Conservation (phyloP, 208 protist genomes). For the Willaertia magna region DNA sequence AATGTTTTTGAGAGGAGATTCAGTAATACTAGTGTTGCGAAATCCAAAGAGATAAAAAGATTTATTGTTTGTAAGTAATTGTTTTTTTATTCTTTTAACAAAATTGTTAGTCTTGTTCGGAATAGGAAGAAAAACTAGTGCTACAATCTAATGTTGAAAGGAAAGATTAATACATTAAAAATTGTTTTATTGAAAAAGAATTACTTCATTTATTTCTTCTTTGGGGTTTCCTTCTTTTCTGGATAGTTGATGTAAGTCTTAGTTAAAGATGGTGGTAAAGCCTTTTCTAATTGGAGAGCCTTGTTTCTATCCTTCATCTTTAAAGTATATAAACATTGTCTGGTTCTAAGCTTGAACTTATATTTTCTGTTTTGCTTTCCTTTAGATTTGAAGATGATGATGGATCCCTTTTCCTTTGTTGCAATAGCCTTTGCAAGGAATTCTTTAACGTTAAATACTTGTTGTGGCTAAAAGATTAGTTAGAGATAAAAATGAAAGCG, state of each 20-base stretch:
- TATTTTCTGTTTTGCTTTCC: neutral
- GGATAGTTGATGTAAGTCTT: neutral
- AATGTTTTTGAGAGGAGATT: slow-evolving; percentile 97
- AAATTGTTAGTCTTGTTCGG: no score
- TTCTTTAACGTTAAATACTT: slow-evolving; percentile 2
- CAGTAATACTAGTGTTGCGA: slow-evolving; percentile 94
- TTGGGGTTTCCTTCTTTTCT: neutral
- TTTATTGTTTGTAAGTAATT: no score
- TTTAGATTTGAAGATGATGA: neutral
- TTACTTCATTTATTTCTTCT: slow-evolving; percentile 1
- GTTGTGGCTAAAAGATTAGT: slow-evolving; percentile 10
- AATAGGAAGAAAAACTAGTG: no score
- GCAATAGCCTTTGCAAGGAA: neutral
- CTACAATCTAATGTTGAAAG: no score
- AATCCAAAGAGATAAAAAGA: slow-evolving; percentile 44
- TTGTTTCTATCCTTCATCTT: neutral
- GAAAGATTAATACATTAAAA: neutral
- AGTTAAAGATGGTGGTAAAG: neutral
- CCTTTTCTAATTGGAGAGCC: neutral
- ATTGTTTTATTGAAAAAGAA: neutral
- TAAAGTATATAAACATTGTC: neutral
- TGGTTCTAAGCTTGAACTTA: slow-evolving; percentile 3
- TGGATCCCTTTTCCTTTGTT: neutral
- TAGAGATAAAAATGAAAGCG: no score
- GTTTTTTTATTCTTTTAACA: no score